Evolutionary conservation across 1,139 yeast species (phyloP).

Genomic region (Yamadazyma epiphylla): DNA sequence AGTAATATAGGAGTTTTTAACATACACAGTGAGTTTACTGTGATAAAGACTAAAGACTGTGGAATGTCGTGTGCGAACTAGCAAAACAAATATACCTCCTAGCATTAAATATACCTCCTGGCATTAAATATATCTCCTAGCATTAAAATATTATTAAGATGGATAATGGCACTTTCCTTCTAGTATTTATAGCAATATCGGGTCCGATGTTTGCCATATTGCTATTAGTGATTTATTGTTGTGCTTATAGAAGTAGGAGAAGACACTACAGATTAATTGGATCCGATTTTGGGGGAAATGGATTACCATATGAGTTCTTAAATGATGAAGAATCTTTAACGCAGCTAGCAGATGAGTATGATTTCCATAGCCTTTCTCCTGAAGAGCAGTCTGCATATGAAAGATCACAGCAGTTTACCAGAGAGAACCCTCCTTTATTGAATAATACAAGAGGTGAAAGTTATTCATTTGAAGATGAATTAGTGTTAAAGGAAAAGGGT

Average conservation of each 20-base stretch:
- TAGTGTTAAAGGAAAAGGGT: slow-evolving; percentile 36
- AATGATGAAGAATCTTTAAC: slow-evolving; percentile 40
- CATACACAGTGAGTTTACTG: no score
- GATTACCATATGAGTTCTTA: slow-evolving; percentile 36
- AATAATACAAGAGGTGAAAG: slow-evolving; percentile 31
- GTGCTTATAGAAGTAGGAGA: slow-evolving; percentile 7
- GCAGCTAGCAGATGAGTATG: slow-evolving; percentile 35
- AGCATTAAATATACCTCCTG: no score
- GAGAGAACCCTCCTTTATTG: slow-evolving; percentile 29
- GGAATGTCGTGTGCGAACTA: no score
- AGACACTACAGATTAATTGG: slow-evolving; percentile 17
- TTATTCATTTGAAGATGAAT: slow-evolving; percentile 27
- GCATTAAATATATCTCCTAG: no score
- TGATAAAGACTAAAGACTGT: no score
- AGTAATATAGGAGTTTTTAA: no score
- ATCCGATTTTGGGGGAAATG: slow-evolving; percentile 16
- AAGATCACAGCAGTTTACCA: slow-evolving; percentile 33
- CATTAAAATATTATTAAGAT: no score
- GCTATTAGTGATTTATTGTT: slow-evolving; percentile 13
- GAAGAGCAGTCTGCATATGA: slow-evolving; percentile 40
- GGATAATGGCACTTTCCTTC: not conserved
- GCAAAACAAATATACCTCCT: no score
- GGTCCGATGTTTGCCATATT: no score
- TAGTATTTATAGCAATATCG: no score
- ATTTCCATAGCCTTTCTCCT: slow-evolving; percentile 36